phyloP scores from a whole-genome alignment of 441 rosid species.

The Geranium incanum region DNA sequence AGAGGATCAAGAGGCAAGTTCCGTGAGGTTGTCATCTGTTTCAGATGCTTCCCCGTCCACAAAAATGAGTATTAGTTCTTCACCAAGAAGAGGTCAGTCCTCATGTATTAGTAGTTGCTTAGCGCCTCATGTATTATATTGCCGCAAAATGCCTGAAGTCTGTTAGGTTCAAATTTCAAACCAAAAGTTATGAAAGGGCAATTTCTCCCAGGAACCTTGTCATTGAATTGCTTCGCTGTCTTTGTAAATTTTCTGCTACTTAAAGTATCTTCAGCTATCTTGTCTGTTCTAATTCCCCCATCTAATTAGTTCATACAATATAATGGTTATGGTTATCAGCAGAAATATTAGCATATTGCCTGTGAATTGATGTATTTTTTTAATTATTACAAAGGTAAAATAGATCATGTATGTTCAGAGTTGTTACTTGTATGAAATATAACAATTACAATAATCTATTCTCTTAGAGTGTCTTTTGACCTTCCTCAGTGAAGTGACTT shows the following conservation, averaged over 20 bases:
- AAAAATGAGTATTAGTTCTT: constrained; percentile 25
- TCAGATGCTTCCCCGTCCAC: constrained; percentile 27
- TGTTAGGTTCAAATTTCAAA: no score
- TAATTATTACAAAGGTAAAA: neutral
- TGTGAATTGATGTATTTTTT: neutral
- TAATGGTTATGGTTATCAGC: neutral
- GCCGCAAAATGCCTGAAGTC: no score
- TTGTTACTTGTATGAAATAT: no score
- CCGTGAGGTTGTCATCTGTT: constrained; percentile 27
- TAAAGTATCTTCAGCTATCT: no score
- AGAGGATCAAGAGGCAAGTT: constrained; percentile 26
- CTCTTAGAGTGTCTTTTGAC: neutral
- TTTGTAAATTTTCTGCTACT: neutral
- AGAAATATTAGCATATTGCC: neutral
- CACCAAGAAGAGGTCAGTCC: constrained; percentile 40
- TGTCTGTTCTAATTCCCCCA: no score
- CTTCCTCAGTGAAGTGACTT: neutral
- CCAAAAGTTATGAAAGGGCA: neutral
- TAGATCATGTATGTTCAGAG: neutral
- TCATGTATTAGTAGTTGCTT: constrained; percentile 9
- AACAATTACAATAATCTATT: neutral
- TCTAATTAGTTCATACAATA: neutral
- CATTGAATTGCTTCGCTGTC: neutral
- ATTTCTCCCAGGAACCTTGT: neutral
- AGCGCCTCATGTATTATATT: neutral